phyloP scores from a whole-genome alignment of 2,329 filamentous ascomycete species.

The Fusarium proliferatum region DNA sequence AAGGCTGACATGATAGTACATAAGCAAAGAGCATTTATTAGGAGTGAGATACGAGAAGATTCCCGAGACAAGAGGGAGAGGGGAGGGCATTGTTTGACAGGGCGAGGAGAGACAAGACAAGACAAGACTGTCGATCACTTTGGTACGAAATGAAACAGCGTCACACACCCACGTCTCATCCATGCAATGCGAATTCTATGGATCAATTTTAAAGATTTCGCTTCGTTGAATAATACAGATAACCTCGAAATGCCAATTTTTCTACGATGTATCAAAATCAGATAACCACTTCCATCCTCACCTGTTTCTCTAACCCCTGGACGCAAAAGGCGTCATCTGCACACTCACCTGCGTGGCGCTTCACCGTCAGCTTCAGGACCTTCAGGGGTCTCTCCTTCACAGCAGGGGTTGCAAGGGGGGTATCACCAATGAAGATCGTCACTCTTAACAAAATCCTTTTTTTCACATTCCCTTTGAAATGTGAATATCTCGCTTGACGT shows the following conservation, averaged over 20 bases:
- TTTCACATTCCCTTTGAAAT: no score
- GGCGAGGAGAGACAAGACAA: slow-evolving; percentile 5
- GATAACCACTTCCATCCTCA: neutral
- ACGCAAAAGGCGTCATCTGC: neutral
- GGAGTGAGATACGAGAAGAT: neutral
- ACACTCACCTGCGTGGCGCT: slow-evolving; percentile 9
- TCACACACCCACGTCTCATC: slow-evolving; percentile 9
- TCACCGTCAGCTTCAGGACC: slow-evolving; percentile 2
- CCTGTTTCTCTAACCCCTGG: neutral
- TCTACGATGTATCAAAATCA: neutral
- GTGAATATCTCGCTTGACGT: slow-evolving; percentile 4
- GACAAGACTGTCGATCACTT: slow-evolving; percentile 23
- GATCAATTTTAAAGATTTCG: slow-evolving; percentile 3
- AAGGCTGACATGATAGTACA: slow-evolving; percentile 6
- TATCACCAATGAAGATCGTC: slow-evolving; percentile 28
- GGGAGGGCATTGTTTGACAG: neutral
- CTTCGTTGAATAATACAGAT: neutral
- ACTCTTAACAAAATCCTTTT: neutral
- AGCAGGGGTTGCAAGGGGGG: slow-evolving; percentile 19
- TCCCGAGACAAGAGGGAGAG: slow-evolving; percentile 9
- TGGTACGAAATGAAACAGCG: slow-evolving; percentile 26
- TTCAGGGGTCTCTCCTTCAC: neutral
- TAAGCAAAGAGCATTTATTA: neutral
- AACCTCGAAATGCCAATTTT: neutral
- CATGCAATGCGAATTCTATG: slow-evolving; percentile 18